Percentiles rank a stretch among this genome's conserved stretches.
phyloP scores from a whole-genome alignment of 75 land plant genomes.

The Selaginella tamariscina region DNA sequence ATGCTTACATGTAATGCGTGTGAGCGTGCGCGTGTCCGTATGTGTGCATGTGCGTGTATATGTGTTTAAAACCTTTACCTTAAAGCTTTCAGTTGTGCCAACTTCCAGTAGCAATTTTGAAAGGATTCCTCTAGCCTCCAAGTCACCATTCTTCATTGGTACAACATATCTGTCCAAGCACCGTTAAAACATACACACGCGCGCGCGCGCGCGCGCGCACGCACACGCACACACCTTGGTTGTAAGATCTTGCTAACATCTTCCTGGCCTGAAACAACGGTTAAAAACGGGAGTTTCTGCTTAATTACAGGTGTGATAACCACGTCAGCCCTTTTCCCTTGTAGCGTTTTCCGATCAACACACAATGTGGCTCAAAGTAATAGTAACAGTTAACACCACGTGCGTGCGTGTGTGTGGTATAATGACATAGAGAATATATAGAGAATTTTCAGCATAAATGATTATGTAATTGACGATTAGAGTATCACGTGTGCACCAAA shows the following conservation, averaged over 20 bases:
- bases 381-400: no score
- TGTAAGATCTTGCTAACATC: slow-evolving; percentile 67
- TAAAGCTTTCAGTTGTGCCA: slow-evolving; percentile 63
- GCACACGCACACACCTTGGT: slow-evolving; percentile 48
- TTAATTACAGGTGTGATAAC: slow-evolving; percentile 88
- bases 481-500: no score
- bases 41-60: neutral
- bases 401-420: no score
- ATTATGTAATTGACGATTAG: no score
- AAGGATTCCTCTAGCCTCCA: slow-evolving; percentile 70
- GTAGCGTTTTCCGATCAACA: slow-evolving; percentile 29
- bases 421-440: no score
- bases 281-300: slow-evolving; percentile 63
- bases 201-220: neutral
- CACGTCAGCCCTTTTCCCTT: slow-evolving; percentile 58
- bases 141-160: slow-evolving; percentile 82
- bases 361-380: slow-evolving; percentile 90
- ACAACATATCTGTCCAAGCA: slow-evolving; percentile 48
- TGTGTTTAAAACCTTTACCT: slow-evolving; percentile 33
- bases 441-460: no score
- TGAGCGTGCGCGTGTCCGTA: neutral
- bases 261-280: slow-evolving; percentile 88
- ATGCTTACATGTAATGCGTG: neutral
- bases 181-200: neutral
- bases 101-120: slow-evolving; percentile 36